Conservation (phyloP, 1,139 yeast species). For the Meyerozyma sp. region DNA sequence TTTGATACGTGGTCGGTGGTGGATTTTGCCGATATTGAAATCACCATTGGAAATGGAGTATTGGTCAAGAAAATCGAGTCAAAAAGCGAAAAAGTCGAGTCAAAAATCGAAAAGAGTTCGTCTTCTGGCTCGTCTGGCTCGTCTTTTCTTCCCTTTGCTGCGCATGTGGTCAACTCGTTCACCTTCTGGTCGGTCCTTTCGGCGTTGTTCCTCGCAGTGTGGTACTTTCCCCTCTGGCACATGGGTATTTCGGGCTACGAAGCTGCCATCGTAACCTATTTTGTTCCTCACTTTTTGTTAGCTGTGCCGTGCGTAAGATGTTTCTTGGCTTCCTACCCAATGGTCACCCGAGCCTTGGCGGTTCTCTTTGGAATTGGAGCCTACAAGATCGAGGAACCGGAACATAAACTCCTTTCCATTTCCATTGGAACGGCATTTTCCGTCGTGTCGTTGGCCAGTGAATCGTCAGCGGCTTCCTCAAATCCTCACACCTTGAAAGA, state of each 20-base stretch:
- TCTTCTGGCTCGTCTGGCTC: conserved; percentile 19
- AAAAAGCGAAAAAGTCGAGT: conserved; percentile 6
- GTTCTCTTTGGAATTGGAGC: conserved; percentile 73
- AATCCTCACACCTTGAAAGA: conserved; percentile 42
- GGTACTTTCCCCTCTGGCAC: conserved; percentile 98
- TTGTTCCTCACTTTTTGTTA: conserved; percentile 56
- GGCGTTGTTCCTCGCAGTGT: conserved; percentile 75
- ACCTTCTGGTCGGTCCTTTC: conserved; percentile 83
- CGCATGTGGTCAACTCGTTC: conserved; percentile 54
- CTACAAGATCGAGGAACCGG: conserved; percentile 63
- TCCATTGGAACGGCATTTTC: conserved; percentile 66
- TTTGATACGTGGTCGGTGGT: conserved; percentile 76
- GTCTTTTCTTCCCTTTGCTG: conserved; percentile 35
- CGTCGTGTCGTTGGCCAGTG: conserved; percentile 57
- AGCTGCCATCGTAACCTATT: conserved; percentile 51
- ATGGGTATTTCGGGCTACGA: conserved; percentile 98
- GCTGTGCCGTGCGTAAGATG: conserved; percentile 46
- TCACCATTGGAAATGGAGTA: conserved; percentile 25
- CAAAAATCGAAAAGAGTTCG: conserved; percentile 5
- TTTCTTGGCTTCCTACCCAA: conserved; percentile 36
- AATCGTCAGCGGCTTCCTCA: conserved; percentile 37
- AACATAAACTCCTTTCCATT: conserved; percentile 56
- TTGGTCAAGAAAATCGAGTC: conserved; percentile 2
- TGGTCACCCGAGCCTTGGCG: conserved; percentile 48
- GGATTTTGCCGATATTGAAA: conserved; percentile 59